Evolutionary conservation across 768 basidiomycete genomes (phyloP), one percentile per base, ranked within the genome.

Genomic region (Lentinula boryana): DNA sequence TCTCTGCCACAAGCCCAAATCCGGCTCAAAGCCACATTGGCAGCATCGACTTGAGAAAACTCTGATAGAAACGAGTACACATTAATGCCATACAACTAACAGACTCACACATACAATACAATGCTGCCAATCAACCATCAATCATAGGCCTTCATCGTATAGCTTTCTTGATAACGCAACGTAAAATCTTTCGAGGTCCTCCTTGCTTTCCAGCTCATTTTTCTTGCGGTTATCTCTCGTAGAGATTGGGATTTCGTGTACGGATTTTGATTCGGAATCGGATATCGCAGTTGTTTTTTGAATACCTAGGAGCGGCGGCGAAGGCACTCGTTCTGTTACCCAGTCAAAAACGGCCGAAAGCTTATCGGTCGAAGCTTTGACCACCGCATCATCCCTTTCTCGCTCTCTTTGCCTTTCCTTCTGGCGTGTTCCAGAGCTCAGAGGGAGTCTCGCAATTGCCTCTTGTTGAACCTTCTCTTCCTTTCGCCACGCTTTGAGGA

Each of bases 101-200:
- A 33, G 50, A 35, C 5, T 15, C 12, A 21, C 53, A 35, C 53
- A 40, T 54, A 54, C 36, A 21, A 21, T 21, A 54, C 35, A 40
- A 18, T 13, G 33, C 7, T 54, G 33, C 21, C 51, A n/a, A 56
- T 56, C 12, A 21, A 23, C 21, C 12, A 48, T 48, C 46, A 23
- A 48, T 61, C 33, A 97, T 68, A 95, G 73, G 10, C 96, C 96
- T 69, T 97, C 93, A 61, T 98, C 91, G 66, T 95, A 93, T 74
- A 99, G 73, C 75, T 93, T 96, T 72, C 89, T 83, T 64, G 90
- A 84, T 49, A 98, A 72, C 5, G 95, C 91, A 36, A 97, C 80
- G 71, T 96, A 96, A 72, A 99, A 92, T 66, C 87, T 76, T 70
- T 95, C 94, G 68, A 98, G 73, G 69, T 94, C 91, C 66, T 83